Evolutionary conservation across 2,329 filamentous ascomycete species (phyloP).

Genomic region (Neonectria magnoliae): DNA sequence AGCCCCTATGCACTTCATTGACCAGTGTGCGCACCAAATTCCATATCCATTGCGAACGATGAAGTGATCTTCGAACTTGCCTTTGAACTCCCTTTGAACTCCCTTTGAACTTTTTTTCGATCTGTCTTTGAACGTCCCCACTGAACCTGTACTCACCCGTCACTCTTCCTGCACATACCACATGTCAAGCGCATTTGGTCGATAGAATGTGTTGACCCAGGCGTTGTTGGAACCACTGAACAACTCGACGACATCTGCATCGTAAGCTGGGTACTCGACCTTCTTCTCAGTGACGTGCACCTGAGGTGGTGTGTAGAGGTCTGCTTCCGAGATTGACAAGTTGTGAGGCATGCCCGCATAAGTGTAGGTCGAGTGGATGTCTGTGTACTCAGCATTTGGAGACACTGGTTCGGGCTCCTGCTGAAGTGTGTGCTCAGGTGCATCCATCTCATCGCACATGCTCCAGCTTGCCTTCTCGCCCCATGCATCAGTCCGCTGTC

Average conservation of each 20-base stretch:
- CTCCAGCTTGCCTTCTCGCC: neutral
- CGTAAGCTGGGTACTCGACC: slow-evolving; percentile 28
- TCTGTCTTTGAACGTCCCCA: neutral
- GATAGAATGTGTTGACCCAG: slow-evolving; percentile 32
- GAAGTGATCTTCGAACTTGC: neutral
- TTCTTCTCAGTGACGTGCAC: slow-evolving; percentile 29
- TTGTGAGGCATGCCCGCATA: neutral
- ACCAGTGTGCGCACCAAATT: neutral
- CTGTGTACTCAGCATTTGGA: neutral
- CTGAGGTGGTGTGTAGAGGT: neutral
- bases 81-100: neutral
- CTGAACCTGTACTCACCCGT: neutral
- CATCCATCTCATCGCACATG: neutral
- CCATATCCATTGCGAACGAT: neutral
- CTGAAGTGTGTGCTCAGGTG: neutral
- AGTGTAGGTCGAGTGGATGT: neutral
- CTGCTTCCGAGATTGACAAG: neutral
- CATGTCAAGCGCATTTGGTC: slow-evolving; percentile 41
- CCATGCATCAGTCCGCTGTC: neutral
- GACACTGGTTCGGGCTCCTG: neutral
- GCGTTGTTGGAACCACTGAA: slow-evolving; percentile 33
- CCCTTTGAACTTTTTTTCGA: neutral
- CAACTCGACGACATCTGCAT: slow-evolving; percentile 30
- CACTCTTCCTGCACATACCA: slow-evolving; percentile 32
- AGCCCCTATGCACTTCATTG: neutral